Percentiles rank a stretch among this genome's conserved stretches.
These are phyloP conservation scores for Mortierella sp. DNA, from an alignment of 371 early-diverging fungal genomes.

Conservation along the genomic window DNA sequence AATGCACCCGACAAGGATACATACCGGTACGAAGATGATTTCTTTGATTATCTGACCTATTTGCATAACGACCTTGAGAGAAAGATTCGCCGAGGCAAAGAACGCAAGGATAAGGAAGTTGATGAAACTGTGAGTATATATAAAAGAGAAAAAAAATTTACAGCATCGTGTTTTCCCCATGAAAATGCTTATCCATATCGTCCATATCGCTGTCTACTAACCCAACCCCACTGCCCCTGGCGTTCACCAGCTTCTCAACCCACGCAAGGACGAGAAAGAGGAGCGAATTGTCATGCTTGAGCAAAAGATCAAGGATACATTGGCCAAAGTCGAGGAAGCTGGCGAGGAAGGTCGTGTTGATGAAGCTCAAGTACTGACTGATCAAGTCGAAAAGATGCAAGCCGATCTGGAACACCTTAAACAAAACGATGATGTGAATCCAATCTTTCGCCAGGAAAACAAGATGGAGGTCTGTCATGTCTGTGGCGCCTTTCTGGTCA, in stretches of 20 bases:
- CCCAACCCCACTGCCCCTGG: background rate
- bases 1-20: slow-evolving; percentile 72
- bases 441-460: slow-evolving; percentile 80
- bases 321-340: slow-evolving; percentile 77
- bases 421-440: slow-evolving; percentile 73
- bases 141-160: background rate
- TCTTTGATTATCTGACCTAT: slow-evolving; percentile 78
- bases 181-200: background rate
- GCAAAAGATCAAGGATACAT: slow-evolving; percentile 81
- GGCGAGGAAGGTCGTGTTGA: slow-evolving; percentile 86
- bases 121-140: slow-evolving; percentile 72
- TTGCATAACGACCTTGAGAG: slow-evolving; percentile 82
- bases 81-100: slow-evolving; percentile 81
- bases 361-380: slow-evolving; percentile 78
- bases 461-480: slow-evolving; percentile 90
- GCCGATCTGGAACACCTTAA: slow-evolving; percentile 72
- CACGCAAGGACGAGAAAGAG: slow-evolving; percentile 83
- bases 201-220: slow-evolving; percentile 18
- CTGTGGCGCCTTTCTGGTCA: slow-evolving; percentile 91
- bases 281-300: slow-evolving; percentile 88
- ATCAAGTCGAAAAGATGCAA: slow-evolving; percentile 75
- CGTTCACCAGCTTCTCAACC: slow-evolving; percentile 65
- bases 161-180: background rate
- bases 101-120: slow-evolving; percentile 78
- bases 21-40: slow-evolving; percentile 83